Evolutionary conservation across 2,329 filamentous ascomycete genomes (phyloP), one percentile per base, ranked within the genome.

Genomic region (Fusarium solani-melongenae): DNA sequence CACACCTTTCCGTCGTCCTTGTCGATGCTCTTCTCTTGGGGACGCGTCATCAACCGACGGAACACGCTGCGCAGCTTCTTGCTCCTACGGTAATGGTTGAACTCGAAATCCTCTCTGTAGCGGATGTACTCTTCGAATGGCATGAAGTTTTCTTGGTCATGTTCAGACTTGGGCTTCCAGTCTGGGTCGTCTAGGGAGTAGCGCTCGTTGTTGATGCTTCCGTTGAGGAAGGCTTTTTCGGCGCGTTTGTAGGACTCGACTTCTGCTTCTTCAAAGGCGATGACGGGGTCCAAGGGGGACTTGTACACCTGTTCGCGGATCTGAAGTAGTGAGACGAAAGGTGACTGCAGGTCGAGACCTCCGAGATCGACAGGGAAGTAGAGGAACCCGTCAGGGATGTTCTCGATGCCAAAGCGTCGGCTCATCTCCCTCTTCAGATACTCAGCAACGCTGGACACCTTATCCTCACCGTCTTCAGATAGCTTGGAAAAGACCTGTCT

Each of bases 391-490:
- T 86, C 84, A 5, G 85, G 83, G 14, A 88, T 77, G 27, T 86
- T 71, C 1, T 71, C 69, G 33, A 86, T 81, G 3, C 81, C 81
- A 69, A 92, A 92, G 0, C 88, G 86, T 10, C 85, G 77, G 6
- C 81, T 74, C 12, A 92, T 87, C 8, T 84, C 82, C 15, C 82
- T 80, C 59, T 89, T 88, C 2, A 92, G 83, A 70, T 90, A 86
- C n/a, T 87, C 85, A 0, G 86, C 86, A 2, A 91, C 87, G 33
- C 86, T 88, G 4, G 76, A 79, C 2, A 78, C 67, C 6, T 77
- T 61, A 17, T 73, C 61, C 39, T 65, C 46, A 4, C 69, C 69
- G 1, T 71, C 67, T 0, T 78, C 79, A 1, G 80, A 74, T 6
- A 81, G 76, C 6, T 80, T 76, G 4, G 82, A 79, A 73, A 89